phyloP scores from a whole-genome alignment of 306 rosid genomes.

The Argentina anserina region DNA sequence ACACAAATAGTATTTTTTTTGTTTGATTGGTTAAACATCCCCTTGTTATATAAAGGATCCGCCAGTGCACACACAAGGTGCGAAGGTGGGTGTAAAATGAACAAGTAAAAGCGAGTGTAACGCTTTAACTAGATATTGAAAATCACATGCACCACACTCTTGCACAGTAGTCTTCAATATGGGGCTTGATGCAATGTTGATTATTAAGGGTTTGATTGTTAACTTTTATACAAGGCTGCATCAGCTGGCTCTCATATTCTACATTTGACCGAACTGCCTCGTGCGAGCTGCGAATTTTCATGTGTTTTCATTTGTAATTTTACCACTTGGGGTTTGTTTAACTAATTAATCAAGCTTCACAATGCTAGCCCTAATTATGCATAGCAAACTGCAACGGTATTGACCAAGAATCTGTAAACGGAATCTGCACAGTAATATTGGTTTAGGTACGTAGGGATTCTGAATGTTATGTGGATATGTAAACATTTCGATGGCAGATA shows the following conservation, averaged over 20 bases:
- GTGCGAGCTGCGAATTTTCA: not conserved
- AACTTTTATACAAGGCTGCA: not conserved
- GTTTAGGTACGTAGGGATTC: not conserved
- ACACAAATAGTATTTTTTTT: too few species aligned
- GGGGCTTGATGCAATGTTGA: not conserved
- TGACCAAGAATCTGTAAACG: not conserved
- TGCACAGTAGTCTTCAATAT: not conserved
- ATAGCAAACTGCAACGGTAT: too few species aligned
- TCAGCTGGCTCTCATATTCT: not conserved
- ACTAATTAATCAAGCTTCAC: not conserved
- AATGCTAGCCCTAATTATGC: too few species aligned
- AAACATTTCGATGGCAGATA: not conserved
- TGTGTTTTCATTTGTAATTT: not conserved
- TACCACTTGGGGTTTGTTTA: not conserved
- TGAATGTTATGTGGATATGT: not conserved
- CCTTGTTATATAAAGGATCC: too few species aligned
- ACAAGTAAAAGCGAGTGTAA: not conserved
- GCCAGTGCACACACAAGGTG: too few species aligned
- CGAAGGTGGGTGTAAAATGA: not conserved
- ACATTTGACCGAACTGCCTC: not conserved
- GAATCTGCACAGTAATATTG: not conserved
- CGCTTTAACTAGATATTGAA: not conserved
- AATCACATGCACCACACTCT: not conserved
- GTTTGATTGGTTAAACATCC: too few species aligned
- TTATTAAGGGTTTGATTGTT: not conserved